Percentiles rank a stretch among this genome's conserved stretches.
phyloP scores from a whole-genome alignment of 2,329 filamentous ascomycete species.

The Ascochyta fabae region DNA sequence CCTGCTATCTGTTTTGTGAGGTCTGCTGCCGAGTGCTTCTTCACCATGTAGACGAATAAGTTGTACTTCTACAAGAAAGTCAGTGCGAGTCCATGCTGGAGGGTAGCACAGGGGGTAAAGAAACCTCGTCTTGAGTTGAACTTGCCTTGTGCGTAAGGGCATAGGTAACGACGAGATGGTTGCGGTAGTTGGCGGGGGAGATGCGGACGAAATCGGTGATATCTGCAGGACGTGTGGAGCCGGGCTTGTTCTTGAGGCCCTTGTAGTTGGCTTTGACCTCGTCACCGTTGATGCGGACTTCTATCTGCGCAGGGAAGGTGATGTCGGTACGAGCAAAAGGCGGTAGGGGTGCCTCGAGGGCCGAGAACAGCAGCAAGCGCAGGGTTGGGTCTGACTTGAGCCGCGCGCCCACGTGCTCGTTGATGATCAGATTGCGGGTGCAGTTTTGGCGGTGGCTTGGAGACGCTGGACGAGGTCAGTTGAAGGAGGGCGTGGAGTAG shows the following conservation, averaged over 20 bases:
- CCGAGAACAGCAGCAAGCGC: conserved; percentile 84
- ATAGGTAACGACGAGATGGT: conserved; percentile 86
- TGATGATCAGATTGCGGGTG: conserved; percentile 65
- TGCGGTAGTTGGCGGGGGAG: conserved; percentile 70
- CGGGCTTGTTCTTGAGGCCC: conserved; percentile 93
- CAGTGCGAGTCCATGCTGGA: conserved; percentile 12
- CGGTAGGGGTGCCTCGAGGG: conserved; percentile 59
- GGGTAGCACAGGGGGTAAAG: background rate
- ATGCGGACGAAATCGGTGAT: conserved; percentile 79
- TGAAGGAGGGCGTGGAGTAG: background rate
- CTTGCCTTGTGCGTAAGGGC: conserved; percentile 86
- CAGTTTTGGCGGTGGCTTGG: conserved; percentile 66
- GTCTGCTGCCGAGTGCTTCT: conserved; percentile 71
- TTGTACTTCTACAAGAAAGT: conserved; percentile 49
- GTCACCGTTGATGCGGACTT: conserved; percentile 86
- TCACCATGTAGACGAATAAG: conserved; percentile 77
- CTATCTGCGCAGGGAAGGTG: conserved; percentile 88
- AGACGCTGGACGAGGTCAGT: conserved; percentile 55
- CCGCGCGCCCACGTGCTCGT: conserved; percentile 60
- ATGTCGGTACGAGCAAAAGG: conserved; percentile 65
- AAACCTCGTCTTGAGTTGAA: conserved; percentile 33
- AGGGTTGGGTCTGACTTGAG: conserved; percentile 67
- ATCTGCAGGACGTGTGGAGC: conserved; percentile 91
- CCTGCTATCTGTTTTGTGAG: conserved; percentile 72
- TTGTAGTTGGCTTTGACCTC: conserved; percentile 93